Evolutionary conservation across 441 rosid species (phyloP).

Genomic region (Brassica balearica): DNA sequence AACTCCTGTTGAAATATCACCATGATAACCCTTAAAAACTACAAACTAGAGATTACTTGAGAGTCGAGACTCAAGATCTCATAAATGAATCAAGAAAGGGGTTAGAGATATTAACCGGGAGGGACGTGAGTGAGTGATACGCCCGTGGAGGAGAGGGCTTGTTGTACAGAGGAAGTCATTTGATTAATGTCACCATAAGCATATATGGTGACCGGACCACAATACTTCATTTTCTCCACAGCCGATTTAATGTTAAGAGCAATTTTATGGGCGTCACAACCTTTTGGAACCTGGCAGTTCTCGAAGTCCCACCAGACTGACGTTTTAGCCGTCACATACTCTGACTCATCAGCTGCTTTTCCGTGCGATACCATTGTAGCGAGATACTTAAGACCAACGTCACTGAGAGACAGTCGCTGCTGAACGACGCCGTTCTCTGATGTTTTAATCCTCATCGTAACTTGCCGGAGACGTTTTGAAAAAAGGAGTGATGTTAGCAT

Average conservation of each 20-base stretch:
- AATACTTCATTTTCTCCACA: conserved; percentile 56
- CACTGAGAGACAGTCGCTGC: conserved; percentile 1
- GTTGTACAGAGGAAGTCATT: conserved; percentile 59
- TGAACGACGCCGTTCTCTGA: background rate
- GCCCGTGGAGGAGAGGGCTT: conserved; percentile 76
- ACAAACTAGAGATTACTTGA: conserved; percentile 1
- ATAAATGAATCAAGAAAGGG: background rate
- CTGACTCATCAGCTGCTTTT: too few species aligned
- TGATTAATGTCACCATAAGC: conserved; percentile 72
- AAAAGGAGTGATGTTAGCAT: background rate
- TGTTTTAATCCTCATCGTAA: background rate
- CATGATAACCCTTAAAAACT: too few species aligned
- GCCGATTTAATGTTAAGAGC: conserved; percentile 57
- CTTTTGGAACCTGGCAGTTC: background rate
- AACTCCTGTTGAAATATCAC: conserved; percentile 61
- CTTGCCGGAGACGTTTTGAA: background rate
- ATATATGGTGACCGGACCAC: conserved; percentile 72
- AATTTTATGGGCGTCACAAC: background rate
- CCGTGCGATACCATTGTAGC: too few species aligned
- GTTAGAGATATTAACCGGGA: conserved; percentile 36
- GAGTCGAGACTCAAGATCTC: too few species aligned
- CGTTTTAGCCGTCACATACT: too few species aligned
- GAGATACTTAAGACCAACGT: conserved; percentile 2
- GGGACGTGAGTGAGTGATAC: conserved; percentile 84
- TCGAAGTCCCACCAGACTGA: conserved; percentile 67